These are phyloP conservation scores for Geoglossum glabrum DNA, from an alignment of 495 filamentous ascomycete genomes.

Conservation along the genomic window DNA sequence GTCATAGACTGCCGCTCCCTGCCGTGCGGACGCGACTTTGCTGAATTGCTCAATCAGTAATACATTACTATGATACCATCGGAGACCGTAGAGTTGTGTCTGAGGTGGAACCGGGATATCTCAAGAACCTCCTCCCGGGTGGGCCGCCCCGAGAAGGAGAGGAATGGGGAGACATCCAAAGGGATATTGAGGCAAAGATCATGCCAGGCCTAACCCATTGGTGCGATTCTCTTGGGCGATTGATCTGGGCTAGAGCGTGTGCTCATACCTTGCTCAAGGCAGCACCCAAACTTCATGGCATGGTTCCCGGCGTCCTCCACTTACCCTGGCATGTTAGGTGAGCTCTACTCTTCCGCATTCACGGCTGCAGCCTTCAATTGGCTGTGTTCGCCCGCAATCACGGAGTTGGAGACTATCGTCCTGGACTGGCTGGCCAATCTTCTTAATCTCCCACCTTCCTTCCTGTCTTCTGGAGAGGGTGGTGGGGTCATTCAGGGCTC, in stretches of 20 bases:
- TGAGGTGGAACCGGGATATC: slow-evolving; percentile 67
- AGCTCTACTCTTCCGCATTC: slow-evolving; percentile 80
- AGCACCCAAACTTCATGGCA: slow-evolving; percentile 89
- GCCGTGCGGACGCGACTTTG: not conserved
- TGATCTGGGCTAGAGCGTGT: not conserved
- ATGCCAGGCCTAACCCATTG: slow-evolving; percentile 91
- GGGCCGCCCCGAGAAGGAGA: slow-evolving; percentile 54
- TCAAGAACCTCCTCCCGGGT: slow-evolving; percentile 58
- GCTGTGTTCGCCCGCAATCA: slow-evolving; percentile 89
- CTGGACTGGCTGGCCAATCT: slow-evolving; percentile 78
- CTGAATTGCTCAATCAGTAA: slow-evolving; percentile 30
- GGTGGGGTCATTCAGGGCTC: slow-evolving; percentile 92
- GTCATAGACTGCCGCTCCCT: slow-evolving; percentile 12
- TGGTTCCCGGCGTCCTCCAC: slow-evolving; percentile 75
- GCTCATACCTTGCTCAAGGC: slow-evolving; percentile 18
- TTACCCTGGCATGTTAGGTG: slow-evolving; percentile 77
- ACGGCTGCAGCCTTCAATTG: slow-evolving; percentile 90
- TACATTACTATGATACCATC: slow-evolving; percentile 64
- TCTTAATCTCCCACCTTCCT: slow-evolving; percentile 52
- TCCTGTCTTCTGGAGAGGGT: slow-evolving; percentile 55
- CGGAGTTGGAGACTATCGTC: slow-evolving; percentile 85
- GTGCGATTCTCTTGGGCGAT: slow-evolving; percentile 17
- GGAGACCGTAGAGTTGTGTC: slow-evolving; percentile 52
- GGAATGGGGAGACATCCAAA: slow-evolving; percentile 59
- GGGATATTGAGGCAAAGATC: slow-evolving; percentile 73